Conservation (phyloP, 169 alveolate species). For the Plasmodium relictum region DNA sequence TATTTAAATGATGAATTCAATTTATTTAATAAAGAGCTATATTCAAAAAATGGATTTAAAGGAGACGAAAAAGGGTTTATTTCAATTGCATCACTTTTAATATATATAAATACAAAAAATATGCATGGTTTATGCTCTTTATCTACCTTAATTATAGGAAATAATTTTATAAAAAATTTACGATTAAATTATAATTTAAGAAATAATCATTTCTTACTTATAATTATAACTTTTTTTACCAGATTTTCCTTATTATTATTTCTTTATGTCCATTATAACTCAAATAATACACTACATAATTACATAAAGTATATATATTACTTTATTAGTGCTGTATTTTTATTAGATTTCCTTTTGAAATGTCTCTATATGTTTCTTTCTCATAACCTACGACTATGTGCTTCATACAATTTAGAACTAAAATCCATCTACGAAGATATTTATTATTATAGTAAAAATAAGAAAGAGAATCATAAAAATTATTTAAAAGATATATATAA, state of each 20-base stretch:
- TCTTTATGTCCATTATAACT: conserved; percentile 28
- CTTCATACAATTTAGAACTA: conserved; percentile 24
- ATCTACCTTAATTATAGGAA: conserved; percentile 51
- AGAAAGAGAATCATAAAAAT: not conserved
- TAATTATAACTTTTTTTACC: conserved; percentile 9
- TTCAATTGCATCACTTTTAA: conserved; percentile 53
- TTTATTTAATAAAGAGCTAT: conserved; percentile 19
- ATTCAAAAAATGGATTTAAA: conserved; percentile 19
- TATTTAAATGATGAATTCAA: conserved; percentile 29
- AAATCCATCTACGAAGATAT: conserved; percentile 63
- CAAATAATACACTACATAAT: not conserved
- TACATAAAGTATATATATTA: conserved; percentile 23
- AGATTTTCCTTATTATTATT: conserved; percentile 48
- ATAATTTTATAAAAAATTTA: conserved; percentile 59
- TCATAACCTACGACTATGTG: conserved; percentile 21
- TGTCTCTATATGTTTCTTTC: conserved; percentile 27
- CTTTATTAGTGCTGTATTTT: not conserved
- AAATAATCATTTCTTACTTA: conserved; percentile 28
- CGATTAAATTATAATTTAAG: conserved; percentile 56
- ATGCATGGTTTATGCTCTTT: conserved; percentile 64
- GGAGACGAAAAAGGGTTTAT: conserved; percentile 72
- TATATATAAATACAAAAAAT: conserved; percentile 61
- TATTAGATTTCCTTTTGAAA: conserved; percentile 35
- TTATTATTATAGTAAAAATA: conserved; percentile 10
- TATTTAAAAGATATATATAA: conserved; percentile 10